Evolutionary conservation across 768 basidiomycete genomes (phyloP).

Genomic region (Mycena indigotica): DNA sequence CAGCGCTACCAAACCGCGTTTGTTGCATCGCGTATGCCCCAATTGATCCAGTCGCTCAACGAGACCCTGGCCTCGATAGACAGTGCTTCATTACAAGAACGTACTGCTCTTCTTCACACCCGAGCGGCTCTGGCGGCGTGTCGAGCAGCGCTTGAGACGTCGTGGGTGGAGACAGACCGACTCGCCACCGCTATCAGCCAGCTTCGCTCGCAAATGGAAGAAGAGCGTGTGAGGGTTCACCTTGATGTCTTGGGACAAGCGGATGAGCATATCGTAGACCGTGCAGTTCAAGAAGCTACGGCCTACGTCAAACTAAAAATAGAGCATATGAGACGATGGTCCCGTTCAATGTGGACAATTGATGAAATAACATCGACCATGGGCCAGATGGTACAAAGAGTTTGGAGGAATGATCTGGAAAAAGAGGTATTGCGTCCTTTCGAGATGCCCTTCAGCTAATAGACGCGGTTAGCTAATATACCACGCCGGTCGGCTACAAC

Average conservation of each 20-base stretch:
- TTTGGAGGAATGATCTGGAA: conserved; percentile 53
- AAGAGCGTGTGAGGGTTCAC: conserved; percentile 37
- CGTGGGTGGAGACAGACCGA: conserved; percentile 37
- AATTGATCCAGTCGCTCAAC: conserved; percentile 45
- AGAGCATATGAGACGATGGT: conserved; percentile 45
- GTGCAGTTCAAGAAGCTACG: conserved; percentile 40
- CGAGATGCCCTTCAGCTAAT: background rate
- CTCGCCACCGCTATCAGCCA: conserved; percentile 37
- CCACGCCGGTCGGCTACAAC: conserved; percentile 61
- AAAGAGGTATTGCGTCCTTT: conserved; percentile 41
- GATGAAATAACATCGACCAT: conserved; percentile 49
- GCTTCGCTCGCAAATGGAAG: conserved; percentile 42
- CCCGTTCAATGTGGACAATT: conserved; percentile 46
- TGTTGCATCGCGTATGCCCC: conserved; percentile 58
- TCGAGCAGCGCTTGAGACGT: conserved; percentile 31
- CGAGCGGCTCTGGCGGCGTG: conserved; percentile 43
- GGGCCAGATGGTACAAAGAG: conserved; percentile 36
- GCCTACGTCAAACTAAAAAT: conserved; percentile 42
- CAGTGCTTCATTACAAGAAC: conserved; percentile 33
- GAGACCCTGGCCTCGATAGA: conserved; percentile 23
- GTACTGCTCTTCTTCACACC: conserved; percentile 42
- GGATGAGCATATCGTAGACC: conserved; percentile 32
- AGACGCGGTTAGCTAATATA: conserved; percentile 59
- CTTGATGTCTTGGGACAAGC: conserved; percentile 39
- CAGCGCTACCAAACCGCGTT: conserved; percentile 69